Evolutionary conservation across 139 green algal genomes (phyloP), one percentile per base, ranked within the genome.

Genomic region (Tetratostichococcus sp.): DNA sequence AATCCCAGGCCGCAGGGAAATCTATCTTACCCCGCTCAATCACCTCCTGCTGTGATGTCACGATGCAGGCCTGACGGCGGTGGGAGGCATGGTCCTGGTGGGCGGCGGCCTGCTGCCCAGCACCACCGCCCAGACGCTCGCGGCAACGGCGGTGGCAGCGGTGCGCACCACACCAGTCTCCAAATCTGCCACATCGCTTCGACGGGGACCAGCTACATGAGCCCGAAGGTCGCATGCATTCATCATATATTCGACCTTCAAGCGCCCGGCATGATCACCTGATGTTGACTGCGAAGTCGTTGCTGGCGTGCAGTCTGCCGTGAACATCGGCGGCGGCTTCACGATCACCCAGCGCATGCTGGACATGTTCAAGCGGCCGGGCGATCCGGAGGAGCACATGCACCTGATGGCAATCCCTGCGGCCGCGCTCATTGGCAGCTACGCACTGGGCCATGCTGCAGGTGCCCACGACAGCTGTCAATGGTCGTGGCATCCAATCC

Each of bases 301-400:
- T n/a, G n/a, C n/a, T n/a, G n/a, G n/a, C n/a, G 19, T 26, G 50
- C 50, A 62, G 0, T 91, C 81, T 2, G 86, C 90, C 0, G 77
- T 97, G 75, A 97, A 97, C 85, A 97, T 97, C 65, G 89, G 87
- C 31, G 93, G 93, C 23, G 93, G 93, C 35, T 97, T 97, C 83
- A 91, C 86, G 35, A 90, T 97, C 81, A 97, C 93, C 0, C 71
- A 84, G 67, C 83, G 83, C 73, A 98, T 98, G 93, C 87, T 98
- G 59, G 91, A 95, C 83, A 97, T 98, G 91, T 98, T 98, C 89
- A 90, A 89, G 79, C 85, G 91, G 17, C 87, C 90, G 16, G 86
- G 77, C 30, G 93, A 97, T 78, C 89, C 92, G 14, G 82, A 87
- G 0, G 88, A 96, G 81, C 87, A 95, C 85, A 92, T 91, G 79